Evolutionary conservation across 2,329 filamentous ascomycete species (phyloP), one percentile per base, ranked within the genome.

Genomic region (Cadophora sp.): DNA sequence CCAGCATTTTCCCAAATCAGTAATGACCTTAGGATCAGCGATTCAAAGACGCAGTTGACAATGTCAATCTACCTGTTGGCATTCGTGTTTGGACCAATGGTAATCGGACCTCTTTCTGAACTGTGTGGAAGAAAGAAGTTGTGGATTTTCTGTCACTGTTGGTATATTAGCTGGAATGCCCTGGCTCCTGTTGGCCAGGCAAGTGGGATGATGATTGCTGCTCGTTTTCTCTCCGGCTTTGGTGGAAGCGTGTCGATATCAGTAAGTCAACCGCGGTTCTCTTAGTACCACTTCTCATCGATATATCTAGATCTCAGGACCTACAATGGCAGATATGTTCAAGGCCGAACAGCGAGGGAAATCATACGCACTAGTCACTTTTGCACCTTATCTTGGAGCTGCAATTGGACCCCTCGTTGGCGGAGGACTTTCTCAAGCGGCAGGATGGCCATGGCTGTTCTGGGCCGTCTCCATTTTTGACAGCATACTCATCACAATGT

Each of bases 301-400:
- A 16, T 29, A 14, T 50, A 22, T 24, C 14, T 19, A 63, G 24
- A 55, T 51, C 40, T 43, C 31, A 31, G 31, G 48, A 31, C 22
- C 40, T 26, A 24, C 27, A 29, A 37, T 53, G 48, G 62, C 31
- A 43, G 29, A 56, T 14, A 66, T 64, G 26, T 68, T 27, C 70
- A 66, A 64, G 16, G 56, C 68, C n/a, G 63, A 70, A 61, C 75
- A 85, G 68, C 77, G 83, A 4, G 84, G 84, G 0, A 75, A 74
- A 0, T 81, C 82, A 16, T 73, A 78, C 55, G 74, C 76, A 19
- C 69, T 77, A 26, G 69, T 68, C 60, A 73, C 69, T 56, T 73
- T 91, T 0, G 85, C 85, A 1, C 88, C 88, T 0, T 80, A 91
- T 0, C 83, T 91, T 0, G 89, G 88, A 0, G 88, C 89, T 1